These are phyloP conservation scores for Grifola frondosa DNA, from an alignment of 1,284 basidiomycete genomes.

Conservation along the genomic window DNA sequence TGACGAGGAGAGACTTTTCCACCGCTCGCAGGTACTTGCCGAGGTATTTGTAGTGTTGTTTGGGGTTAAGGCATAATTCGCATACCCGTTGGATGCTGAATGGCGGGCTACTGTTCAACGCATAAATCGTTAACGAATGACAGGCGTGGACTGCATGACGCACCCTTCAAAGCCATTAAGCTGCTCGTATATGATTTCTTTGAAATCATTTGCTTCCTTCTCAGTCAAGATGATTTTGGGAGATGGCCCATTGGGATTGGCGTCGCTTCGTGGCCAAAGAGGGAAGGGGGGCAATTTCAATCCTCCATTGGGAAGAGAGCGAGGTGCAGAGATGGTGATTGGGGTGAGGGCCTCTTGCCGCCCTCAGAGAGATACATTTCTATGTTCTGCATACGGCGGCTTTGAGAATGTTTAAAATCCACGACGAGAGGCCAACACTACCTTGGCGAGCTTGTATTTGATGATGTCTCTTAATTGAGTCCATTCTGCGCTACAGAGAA, in stretches of 20 bases:
- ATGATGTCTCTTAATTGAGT: slow-evolving; percentile 66
- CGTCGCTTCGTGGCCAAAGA: slow-evolving; percentile 50
- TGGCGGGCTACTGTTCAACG: slow-evolving; percentile 58
- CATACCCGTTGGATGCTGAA: slow-evolving; percentile 93
- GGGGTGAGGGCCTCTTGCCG: slow-evolving; percentile 26
- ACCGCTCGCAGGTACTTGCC: slow-evolving; percentile 92
- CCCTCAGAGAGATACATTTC: slow-evolving; percentile 46
- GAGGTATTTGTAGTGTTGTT: slow-evolving; percentile 70
- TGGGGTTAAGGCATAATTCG: slow-evolving; percentile 78
- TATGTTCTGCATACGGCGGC: slow-evolving; percentile 52
- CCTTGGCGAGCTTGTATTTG: slow-evolving; percentile 68
- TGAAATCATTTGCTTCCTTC: slow-evolving; percentile 62
- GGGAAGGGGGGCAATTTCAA: slow-evolving; percentile 81
- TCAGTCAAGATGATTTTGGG: slow-evolving; percentile 63
- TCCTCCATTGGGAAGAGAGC: slow-evolving; percentile 54
- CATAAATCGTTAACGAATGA: slow-evolving; percentile 6
- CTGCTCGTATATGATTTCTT: slow-evolving; percentile 58
- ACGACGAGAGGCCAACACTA: slow-evolving; percentile 30
- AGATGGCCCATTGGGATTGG: slow-evolving; percentile 47
- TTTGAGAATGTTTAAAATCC: slow-evolving; percentile 12
- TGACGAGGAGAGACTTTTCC: slow-evolving; percentile 84
- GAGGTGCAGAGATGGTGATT: slow-evolving; percentile 38
- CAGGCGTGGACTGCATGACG: slow-evolving; percentile 25
- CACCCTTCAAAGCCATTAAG: slow-evolving; percentile 80
- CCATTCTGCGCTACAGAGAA: slow-evolving; percentile 70